These are phyloP conservation scores for Tulasnella sp. DNA, from an alignment of 768 basidiomycete species.

Conservation along the genomic window DNA sequence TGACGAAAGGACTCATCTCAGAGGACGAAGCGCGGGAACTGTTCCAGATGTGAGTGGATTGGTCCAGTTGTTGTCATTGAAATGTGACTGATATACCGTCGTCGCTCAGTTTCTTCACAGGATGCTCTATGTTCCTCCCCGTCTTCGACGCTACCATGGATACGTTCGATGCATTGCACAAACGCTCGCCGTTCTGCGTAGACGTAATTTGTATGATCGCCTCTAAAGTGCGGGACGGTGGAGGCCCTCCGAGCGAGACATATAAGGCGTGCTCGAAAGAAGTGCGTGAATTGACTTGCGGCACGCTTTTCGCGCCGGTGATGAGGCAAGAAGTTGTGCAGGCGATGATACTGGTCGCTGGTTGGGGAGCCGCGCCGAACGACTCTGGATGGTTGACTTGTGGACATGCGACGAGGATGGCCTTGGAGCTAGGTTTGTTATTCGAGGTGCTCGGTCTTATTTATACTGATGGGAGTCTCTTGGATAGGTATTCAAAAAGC, in stretches of 20 bases:
- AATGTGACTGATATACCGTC: conserved; percentile 12
- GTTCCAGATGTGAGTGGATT: conserved; percentile 59
- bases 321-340: conserved; percentile 79
- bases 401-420: conserved; percentile 92
- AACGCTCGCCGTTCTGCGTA: conserved; percentile 87
- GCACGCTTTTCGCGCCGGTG: conserved; percentile 80
- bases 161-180: conserved; percentile 75
- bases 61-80: background rate
- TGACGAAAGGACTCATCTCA: conserved; percentile 69
- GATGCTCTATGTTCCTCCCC: conserved; percentile 86
- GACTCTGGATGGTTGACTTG: conserved; percentile 31
- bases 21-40: conserved; percentile 79
- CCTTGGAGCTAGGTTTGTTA: conserved; percentile 75
- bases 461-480: background rate
- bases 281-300: conserved; percentile 74
- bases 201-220: conserved; percentile 92
- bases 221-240: conserved; percentile 80
- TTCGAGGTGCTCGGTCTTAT: background rate
- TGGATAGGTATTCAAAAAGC: conserved; percentile 75
- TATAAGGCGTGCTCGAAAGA: conserved; percentile 69
- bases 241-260: conserved; percentile 65
- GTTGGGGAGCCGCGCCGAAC: conserved; percentile 40
- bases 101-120: conserved; percentile 65
- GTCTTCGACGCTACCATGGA: conserved; percentile 77
- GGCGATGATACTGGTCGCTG: conserved; percentile 86